These are phyloP conservation scores for Cercospora sojina DNA, from an alignment of 2,329 filamentous ascomycete species.

Conservation along the genomic window DNA sequence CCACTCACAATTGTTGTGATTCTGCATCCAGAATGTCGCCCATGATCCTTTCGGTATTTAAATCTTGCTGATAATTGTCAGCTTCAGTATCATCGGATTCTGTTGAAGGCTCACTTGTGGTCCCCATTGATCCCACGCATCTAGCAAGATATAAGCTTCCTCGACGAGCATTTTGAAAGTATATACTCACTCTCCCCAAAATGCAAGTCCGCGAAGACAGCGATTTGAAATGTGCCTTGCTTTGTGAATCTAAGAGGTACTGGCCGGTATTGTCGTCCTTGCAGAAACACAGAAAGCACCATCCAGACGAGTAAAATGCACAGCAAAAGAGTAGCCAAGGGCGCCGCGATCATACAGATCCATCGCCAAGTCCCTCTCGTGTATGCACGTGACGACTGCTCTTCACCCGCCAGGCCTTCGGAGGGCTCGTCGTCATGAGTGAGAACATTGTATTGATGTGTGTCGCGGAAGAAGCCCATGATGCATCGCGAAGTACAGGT, in stretches of 20 bases:
- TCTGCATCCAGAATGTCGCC: slow-evolving; percentile 59
- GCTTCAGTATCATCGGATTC: slow-evolving; percentile 27
- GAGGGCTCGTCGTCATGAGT: not conserved
- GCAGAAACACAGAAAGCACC: not conserved
- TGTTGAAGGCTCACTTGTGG: slow-evolving; percentile 2
- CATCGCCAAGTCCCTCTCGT: not conserved
- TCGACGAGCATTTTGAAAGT: slow-evolving; percentile 25
- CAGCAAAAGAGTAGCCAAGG: not conserved
- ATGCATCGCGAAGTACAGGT: not conserved
- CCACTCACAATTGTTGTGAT: slow-evolving; percentile 58
- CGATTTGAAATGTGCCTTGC: slow-evolving; percentile 48
- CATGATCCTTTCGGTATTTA: slow-evolving; percentile 58
- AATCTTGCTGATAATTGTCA: slow-evolving; percentile 48
- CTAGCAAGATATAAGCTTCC: slow-evolving; percentile 41
- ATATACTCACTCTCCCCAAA: slow-evolving; percentile 59
- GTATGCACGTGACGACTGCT: not conserved
- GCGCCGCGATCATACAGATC: not conserved
- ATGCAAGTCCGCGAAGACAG: slow-evolving; percentile 69
- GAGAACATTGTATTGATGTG: not conserved
- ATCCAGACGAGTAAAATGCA: not conserved
- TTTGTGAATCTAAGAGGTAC: slow-evolving; percentile 30
- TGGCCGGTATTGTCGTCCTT: not conserved
- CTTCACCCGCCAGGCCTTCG: not conserved
- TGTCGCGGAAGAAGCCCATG: not conserved
- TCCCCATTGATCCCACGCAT: slow-evolving; percentile 42